Conservation (phyloP, 2,329 filamentous ascomycete genomes). For the Nemania serpens region DNA sequence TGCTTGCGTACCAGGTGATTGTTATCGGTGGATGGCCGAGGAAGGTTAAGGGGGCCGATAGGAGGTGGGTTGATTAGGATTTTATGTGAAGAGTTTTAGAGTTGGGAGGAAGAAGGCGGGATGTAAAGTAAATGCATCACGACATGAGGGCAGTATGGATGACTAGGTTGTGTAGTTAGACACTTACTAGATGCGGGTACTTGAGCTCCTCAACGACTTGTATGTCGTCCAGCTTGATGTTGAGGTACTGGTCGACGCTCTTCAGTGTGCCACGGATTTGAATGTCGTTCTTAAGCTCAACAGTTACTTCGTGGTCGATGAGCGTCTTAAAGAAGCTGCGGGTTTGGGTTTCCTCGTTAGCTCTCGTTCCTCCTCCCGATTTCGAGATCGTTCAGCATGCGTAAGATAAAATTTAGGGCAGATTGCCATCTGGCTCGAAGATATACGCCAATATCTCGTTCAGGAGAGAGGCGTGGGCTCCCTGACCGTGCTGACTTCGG, state of each 20-base stretch:
- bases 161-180: background rate
- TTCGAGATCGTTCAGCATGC: background rate
- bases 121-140: too few relatives aligned
- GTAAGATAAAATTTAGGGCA: background rate
- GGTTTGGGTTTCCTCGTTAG: constrained; percentile 15
- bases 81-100: background rate
- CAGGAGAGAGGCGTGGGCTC: too few relatives aligned
- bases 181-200: constrained; percentile 84
- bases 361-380: background rate
- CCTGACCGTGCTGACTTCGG: too few relatives aligned
- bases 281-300: constrained; percentile 99
- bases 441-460: too few relatives aligned
- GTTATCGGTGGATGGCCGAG: background rate
- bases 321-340: constrained; percentile 96
- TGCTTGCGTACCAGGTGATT: background rate
- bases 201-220: constrained; percentile 89
- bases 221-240: constrained; percentile 98
- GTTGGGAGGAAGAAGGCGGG: background rate
- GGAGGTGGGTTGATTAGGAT: background rate
- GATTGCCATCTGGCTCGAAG: too few relatives aligned
- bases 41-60: too few relatives aligned
- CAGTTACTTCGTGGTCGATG: constrained; percentile 94
- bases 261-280: constrained; percentile 94
- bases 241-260: constrained; percentile 97
- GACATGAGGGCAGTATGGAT: too few relatives aligned